These are phyloP conservation scores for Allium cepa DNA, from an alignment of 106 monocot genomes.

Conservation along the genomic window DNA sequence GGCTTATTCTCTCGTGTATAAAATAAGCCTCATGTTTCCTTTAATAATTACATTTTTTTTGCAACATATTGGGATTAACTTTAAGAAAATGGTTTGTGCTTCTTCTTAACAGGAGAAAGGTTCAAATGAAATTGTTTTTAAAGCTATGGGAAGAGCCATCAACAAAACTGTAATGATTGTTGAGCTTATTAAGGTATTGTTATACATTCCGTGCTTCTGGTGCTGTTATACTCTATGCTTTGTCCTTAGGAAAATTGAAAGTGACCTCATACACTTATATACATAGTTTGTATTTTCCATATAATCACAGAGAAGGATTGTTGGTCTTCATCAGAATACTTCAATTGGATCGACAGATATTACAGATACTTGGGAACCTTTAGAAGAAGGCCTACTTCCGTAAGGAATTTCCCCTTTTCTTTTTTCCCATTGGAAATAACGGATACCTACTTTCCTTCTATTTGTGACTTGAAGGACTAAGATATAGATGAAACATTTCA, in stretches of 20 bases:
- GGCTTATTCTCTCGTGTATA: background rate
- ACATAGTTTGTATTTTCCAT: too few species aligned
- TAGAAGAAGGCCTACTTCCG: constrained; percentile 70
- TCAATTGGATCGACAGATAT: constrained; percentile 45
- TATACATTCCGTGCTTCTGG: too few species aligned
- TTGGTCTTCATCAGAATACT: constrained; percentile 57
- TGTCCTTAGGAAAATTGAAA: too few species aligned
- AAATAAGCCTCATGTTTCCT: background rate
- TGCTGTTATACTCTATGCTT: too few species aligned
- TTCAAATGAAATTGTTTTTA: constrained; percentile 71
- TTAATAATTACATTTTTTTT: background rate
- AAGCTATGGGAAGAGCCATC: constrained; percentile 95
- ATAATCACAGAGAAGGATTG: constrained; percentile 37
- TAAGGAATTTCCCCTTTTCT: constrained; percentile 26
- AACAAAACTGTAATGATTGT: constrained; percentile 87
- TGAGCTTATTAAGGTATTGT: constrained; percentile 70
- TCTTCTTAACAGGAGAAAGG: constrained; percentile 52
- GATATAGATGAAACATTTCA: too few species aligned
- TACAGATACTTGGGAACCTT: constrained; percentile 68
- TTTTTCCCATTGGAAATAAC: background rate
- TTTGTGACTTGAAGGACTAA: too few species aligned
- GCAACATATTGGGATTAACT: background rate
- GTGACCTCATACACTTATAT: too few species aligned
- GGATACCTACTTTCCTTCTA: too few species aligned
- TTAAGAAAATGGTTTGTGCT: background rate